Base-by-base conservation (phyloP, 75 land plant genomes). In the Selaginella moellendorffii region DNA sequence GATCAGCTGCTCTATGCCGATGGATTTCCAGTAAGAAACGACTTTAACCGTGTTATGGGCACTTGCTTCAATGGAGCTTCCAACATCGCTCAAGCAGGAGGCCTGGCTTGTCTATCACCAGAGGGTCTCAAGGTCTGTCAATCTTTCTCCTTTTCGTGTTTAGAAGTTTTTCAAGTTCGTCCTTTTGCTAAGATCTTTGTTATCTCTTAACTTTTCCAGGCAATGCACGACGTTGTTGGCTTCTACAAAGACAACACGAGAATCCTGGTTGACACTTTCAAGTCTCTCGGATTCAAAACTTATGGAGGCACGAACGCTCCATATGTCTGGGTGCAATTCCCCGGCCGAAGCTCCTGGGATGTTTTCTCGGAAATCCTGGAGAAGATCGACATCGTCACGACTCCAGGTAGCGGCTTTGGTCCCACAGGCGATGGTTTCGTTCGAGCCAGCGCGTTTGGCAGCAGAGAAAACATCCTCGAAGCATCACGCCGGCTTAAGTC, bases 21-120 rank as follows among this genome's bases (percentile, higher is more conserved):
- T 76, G 97, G 97, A 26, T 81, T 73, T 65, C 88, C 82, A 20
- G 82, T 91, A 27, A 83, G 78, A 27, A 84, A 79, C 64, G 97
- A 91, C 66, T 91, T 91, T 77, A 91, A 84, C 61, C 80, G 97
- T 27, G 81, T 91, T 65, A 90, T 91, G 61, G 82, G 80, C 59
- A 91, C 97, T 24, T 80, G 81, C 72, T 91, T 91, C 61, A 91
- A 91, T 66, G 97, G 88, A 52, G 88, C 97, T 71, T 91, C 89
- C 20, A 91, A 82, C 68, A 72, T 91, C 66, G 66, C 88, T 27
- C 97, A 91, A 81, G 85, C 97, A 63, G 97, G 97, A 19, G 97
- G 84, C 5, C 63, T 87, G 28, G 93, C 88, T 26, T 90, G 93
- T 29, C 75, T 91, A 20, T 82, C 93, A 42, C 73, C 84, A 10